Evolutionary conservation across 768 basidiomycete genomes (phyloP).

Genomic region (Suillus alpinus): DNA sequence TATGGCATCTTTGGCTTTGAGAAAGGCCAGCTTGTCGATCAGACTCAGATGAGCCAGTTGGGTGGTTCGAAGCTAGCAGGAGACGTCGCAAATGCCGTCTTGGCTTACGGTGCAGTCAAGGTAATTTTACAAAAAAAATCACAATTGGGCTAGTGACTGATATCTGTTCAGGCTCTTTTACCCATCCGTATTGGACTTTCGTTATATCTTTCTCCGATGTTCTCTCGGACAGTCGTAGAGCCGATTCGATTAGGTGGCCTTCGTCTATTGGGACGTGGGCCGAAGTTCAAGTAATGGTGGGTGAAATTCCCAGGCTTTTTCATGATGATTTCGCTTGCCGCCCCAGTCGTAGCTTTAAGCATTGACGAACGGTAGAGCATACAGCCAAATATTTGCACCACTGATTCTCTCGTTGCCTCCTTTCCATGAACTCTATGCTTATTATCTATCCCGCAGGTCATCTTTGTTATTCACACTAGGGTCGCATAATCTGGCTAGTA

Average conservation of each 20-base stretch:
- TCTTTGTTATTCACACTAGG: neutral
- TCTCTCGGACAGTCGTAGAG: conserved; percentile 65
- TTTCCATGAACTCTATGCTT: neutral
- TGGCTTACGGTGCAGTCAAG: conserved; percentile 81
- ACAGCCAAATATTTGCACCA: conserved; percentile 64
- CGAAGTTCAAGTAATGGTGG: conserved; percentile 21
- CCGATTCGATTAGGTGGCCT: conserved; percentile 43
- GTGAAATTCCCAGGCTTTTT: conserved; percentile 17
- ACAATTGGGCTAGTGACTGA: neutral
- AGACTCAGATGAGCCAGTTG: conserved; percentile 4
- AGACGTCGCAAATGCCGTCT: conserved; percentile 77
- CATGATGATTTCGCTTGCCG: conserved; percentile 68
- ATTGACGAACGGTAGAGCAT: conserved; percentile 68
- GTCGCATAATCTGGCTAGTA: neutral
- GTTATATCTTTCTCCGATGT: conserved; percentile 68
- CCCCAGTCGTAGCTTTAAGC: conserved; percentile 69
- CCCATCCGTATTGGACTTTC: conserved; percentile 68
- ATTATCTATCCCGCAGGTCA: neutral
- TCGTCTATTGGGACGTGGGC: conserved; percentile 9
- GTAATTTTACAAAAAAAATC: conserved; percentile 38
- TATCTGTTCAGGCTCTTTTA: conserved; percentile 48
- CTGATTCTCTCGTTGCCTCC: conserved; percentile 39
- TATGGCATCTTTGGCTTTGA: conserved; percentile 83
- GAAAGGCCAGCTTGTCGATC: conserved; percentile 34
- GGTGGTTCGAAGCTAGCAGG: conserved; percentile 51